Conservation (phyloP, 1,139 yeast species). For the Taphrina deformans region DNA sequence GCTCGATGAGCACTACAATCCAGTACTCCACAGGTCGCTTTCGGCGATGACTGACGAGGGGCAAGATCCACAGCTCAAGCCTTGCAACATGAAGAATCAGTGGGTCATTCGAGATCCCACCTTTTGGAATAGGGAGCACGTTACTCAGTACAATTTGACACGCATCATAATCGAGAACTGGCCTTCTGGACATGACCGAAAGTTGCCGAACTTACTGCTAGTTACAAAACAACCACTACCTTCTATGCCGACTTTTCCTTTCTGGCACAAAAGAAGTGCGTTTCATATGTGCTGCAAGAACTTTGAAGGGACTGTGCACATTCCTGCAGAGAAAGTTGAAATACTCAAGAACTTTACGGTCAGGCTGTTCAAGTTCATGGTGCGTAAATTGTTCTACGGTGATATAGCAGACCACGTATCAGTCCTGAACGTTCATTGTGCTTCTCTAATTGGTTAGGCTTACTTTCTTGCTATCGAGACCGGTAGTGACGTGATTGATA, state of each 20-base stretch:
- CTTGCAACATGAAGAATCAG: background rate
- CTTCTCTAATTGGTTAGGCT: background rate
- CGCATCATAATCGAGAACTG: background rate
- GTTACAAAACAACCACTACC: conserved; percentile 19
- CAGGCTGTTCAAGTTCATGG: conserved; percentile 2
- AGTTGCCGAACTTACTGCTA: conserved; percentile 2
- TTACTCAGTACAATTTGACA: background rate
- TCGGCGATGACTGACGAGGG: background rate
- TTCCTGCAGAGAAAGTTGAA: background rate
- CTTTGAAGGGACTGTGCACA: background rate
- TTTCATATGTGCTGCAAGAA: background rate
- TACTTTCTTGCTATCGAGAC: conserved; percentile 15
- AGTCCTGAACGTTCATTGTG: background rate
- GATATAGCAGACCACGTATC: background rate
- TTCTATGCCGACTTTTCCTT: background rate
- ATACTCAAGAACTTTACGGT: conserved; percentile 3
- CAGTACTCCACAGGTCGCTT: background rate
- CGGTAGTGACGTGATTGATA: background rate
- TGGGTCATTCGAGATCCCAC: conserved; percentile 13
- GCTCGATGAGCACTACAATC: conserved; percentile 25
- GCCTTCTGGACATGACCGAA: background rate
- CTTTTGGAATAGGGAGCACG: background rate
- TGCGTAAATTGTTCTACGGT: background rate
- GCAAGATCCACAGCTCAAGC: background rate
- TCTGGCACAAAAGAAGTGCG: background rate